Base-by-base conservation (phyloP, 208 protist genomes). In the Phytomonas sp. region DNA sequence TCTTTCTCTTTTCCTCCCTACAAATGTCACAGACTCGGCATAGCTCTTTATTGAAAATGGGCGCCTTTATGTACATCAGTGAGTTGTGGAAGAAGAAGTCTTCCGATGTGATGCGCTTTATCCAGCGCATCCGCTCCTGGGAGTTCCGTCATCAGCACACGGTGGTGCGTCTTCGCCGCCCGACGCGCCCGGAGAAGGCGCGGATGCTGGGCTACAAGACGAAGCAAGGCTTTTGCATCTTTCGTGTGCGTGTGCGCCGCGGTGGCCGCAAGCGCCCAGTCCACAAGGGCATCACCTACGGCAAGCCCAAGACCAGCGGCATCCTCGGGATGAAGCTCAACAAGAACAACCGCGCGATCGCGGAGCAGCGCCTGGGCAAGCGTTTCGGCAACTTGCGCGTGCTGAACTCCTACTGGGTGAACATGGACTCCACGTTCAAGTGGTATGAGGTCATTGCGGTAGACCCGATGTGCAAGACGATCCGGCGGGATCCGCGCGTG, bases 21-120 rank as follows among this genome's bases (percentile, higher is more conserved):
- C 23, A 4, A 3, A 14, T 3, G 60, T 19, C 40, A 4, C 19
- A 49, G 40, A 49, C 40, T 12, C 40, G 14, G 40, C 40, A 49
- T 49, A 49, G 19, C 19, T 49, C 2, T 49, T 2, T 49, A 49
- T 4, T 59, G 23, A 67, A 42, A 30, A 98, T 98, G 98, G 99
- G 98, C 63, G 98, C 98, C 64, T 99, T 99, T 94, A 99, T 99
- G 89, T 99, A 99, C 86, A 71, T 99, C 78, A 93, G 99, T 68
- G 99, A 99, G 88, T 83, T 99, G 37, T 99, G 97, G 96, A 98
- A 97, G 84, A 99, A 99, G 88, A 99, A 99, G 92, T 99, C 99
- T 94, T 99, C 94, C 84, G 99, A 99, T 94, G 98, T 98, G 77
- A 92, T 99, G 80, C 95, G 98, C 82, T 99, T 99, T 95, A 91